Evolutionary conservation across 139 green algal species (phyloP), one percentile per base, ranked within the genome.

Genomic region (Edaphochlamys debaryana): DNA sequence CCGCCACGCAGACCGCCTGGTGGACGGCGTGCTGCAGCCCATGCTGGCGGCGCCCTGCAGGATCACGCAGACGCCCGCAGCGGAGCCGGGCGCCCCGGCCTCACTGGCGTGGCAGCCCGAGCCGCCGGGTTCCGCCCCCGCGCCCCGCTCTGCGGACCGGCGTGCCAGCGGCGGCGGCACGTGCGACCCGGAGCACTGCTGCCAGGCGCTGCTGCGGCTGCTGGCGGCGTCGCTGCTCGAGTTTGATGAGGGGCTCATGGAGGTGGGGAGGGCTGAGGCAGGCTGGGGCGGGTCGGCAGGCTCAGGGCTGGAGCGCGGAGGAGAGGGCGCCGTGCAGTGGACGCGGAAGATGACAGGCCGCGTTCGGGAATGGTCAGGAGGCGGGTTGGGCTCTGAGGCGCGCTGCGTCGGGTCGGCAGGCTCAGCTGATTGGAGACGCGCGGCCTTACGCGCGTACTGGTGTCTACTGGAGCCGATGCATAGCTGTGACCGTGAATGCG

Each of bases 191-290:
- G 75, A 81, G 75, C 75, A 81, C 60, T 81, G 75, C 75, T 71
- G 60, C 40, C 75, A 81, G 75, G 54, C 41, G 23, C 58, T 81
- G 75, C 56, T 81, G 75, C 60, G 75, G 60, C 75, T 81, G 75
- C 60, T 81, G 42, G 75, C 75, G 23, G 37, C 60, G 22, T 62
- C 36, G 60, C 32, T 81, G 30, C 41, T 81, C 34, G 75, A 81
- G 75, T 81, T 72, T 32, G 75, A 81, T 25, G 75, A 81, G 60
- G 75, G 75, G 30, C 75, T 81, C 37, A 71, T 81, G 60, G 60
- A 81, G 75, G 75, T 81, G n/a, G 4, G 71, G 36, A n/a, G n/a
- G n/a, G n/a, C n/a, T n/a, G n/a, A n/a, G n/a, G n/a, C n/a, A n/a
- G n/a, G n/a, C n/a, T n/a, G n/a, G n/a, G n/a, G n/a, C n/a, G n/a